These are phyloP conservation scores for Colletotrichum spaethianum DNA, from an alignment of 2,329 filamentous ascomycete species.

Conservation along the genomic window DNA sequence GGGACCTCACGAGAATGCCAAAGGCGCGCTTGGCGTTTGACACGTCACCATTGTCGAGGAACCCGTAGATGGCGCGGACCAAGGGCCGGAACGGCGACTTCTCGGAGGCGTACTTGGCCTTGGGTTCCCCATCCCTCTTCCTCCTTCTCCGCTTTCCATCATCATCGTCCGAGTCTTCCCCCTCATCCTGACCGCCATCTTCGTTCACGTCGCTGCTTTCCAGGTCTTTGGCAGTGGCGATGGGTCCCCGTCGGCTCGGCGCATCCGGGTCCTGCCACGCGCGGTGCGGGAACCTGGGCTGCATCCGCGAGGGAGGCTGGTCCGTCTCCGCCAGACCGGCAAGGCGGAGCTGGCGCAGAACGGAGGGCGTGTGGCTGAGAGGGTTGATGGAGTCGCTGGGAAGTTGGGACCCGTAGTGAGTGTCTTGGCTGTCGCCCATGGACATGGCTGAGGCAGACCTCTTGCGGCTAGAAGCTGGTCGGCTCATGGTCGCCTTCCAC, in stretches of 20 bases:
- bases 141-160: constrained; percentile 21
- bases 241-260: neutral
- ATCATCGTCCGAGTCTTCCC: constrained; percentile 21
- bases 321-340: constrained; percentile 67
- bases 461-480: constrained; percentile 47
- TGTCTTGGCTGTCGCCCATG: constrained; percentile 21
- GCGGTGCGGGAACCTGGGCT: constrained; percentile 67
- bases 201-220: constrained; percentile 25
- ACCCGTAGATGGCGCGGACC: constrained; percentile 76
- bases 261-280: constrained; percentile 34
- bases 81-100: constrained; percentile 40
- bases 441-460: constrained; percentile 46
- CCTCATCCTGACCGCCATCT: neutral
- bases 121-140: constrained; percentile 42
- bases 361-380: constrained; percentile 65
- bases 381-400: constrained; percentile 64
- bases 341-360: constrained; percentile 66
- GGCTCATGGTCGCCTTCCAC: constrained; percentile 16
- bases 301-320: constrained; percentile 54
- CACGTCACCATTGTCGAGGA: constrained; percentile 79
- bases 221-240: neutral
- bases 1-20: constrained; percentile 72
- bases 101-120: constrained; percentile 37
- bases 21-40: constrained; percentile 81
- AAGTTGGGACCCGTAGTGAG: constrained; percentile 42